A percentile compares a stretch with the other conserved stretches of the same genome.
Evolutionary conservation across 257 asterid species (phyloP).

Genomic region (Anisodus acutangulus): DNA sequence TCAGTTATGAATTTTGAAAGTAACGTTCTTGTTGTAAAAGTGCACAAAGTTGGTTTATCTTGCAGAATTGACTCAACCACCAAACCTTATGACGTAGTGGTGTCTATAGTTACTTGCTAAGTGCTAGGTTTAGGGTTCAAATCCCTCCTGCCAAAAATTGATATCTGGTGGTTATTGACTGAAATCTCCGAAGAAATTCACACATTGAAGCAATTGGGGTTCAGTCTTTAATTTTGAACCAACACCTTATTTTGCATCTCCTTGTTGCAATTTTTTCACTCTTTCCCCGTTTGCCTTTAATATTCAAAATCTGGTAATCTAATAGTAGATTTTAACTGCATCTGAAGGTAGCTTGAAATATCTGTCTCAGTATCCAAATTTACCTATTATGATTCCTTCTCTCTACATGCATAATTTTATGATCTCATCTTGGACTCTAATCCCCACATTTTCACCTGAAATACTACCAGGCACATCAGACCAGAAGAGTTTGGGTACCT

Average conservation of each 20-base stretch:
- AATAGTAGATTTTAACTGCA: not conserved
- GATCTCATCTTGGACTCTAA: not conserved
- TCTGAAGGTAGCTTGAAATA: slow-evolving; percentile 2
- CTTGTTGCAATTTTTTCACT: not conserved
- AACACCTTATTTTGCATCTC: not conserved
- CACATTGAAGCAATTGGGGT: not conserved
- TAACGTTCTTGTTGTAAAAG: not conserved
- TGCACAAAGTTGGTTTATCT: not conserved
- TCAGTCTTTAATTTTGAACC: not conserved
- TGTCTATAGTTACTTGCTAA: not conserved
- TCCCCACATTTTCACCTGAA: not conserved
- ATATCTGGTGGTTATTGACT: not conserved
- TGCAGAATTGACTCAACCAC: not conserved
- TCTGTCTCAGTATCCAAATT: not conserved
- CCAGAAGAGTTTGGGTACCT: slow-evolving; percentile 81
- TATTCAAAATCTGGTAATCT: not conserved
- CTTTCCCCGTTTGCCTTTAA: not conserved
- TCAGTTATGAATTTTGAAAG: not conserved
- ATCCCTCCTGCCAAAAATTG: not conserved
- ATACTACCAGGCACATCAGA: slow-evolving; percentile 61
- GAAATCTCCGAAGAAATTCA: slow-evolving; percentile 10
- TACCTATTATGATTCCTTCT: not conserved
- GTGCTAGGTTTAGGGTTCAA: not conserved
- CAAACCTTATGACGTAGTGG: not conserved
- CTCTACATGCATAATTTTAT: not conserved